Conservation (phyloP, 1,284 basidiomycete genomes). For the Sphagnurus paluster region DNA sequence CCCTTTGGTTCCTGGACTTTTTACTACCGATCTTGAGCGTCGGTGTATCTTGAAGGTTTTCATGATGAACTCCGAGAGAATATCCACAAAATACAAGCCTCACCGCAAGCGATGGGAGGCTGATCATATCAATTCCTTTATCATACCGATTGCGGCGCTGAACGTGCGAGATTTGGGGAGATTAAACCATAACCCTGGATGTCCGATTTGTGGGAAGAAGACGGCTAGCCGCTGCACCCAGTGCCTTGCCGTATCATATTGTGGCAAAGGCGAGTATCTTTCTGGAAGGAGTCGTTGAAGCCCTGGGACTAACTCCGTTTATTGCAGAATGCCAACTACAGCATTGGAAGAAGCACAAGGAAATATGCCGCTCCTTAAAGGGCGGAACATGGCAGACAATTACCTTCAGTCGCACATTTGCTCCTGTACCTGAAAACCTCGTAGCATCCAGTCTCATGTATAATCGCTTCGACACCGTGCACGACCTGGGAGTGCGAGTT, state of each 20-base stretch:
- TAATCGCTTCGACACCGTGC: slow-evolving; percentile 21
- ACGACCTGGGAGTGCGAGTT: too few relatives aligned
- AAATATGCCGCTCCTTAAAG: slow-evolving; percentile 36
- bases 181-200: slow-evolving; percentile 35
- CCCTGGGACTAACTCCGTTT: background rate
- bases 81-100: slow-evolving; percentile 28
- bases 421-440: background rate
- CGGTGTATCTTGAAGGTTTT: slow-evolving; percentile 34
- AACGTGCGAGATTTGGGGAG: slow-evolving; percentile 36
- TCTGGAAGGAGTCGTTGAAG: background rate
- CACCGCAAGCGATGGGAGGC: slow-evolving; percentile 22
- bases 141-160: slow-evolving; percentile 40
- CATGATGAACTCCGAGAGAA: slow-evolving; percentile 29
- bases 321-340: slow-evolving; percentile 37
- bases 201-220: slow-evolving; percentile 38
- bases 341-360: slow-evolving; percentile 43
- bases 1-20: slow-evolving; percentile 11
- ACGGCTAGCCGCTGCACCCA: slow-evolving; percentile 32
- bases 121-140: slow-evolving; percentile 32
- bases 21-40: slow-evolving; percentile 34
- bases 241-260: slow-evolving; percentile 40
- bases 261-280: slow-evolving; percentile 28
- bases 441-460: slow-evolving; percentile 13
- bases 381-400: slow-evolving; percentile 39
- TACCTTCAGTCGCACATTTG: slow-evolving; percentile 21